Percentiles rank a stretch among this genome's conserved stretches.
These are phyloP conservation scores for Backusella macrospora DNA, from an alignment of 192 early-diverging fungal genomes.

Conservation along the genomic window DNA sequence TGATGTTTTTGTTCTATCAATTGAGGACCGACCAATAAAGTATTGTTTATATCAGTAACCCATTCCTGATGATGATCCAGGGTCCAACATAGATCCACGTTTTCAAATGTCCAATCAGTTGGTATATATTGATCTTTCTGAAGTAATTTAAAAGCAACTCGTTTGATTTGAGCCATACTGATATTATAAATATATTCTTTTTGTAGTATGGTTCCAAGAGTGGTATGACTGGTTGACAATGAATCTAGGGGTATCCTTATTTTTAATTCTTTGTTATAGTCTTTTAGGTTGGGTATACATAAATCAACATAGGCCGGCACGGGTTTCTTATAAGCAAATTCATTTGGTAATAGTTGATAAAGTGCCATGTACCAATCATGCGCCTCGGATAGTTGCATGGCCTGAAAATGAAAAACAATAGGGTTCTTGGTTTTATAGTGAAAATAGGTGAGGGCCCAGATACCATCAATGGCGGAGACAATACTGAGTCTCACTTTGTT, in stretches of 20 bases:
- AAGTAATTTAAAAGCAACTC: not conserved
- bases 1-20: slow-evolving; percentile 14
- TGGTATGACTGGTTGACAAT: not conserved
- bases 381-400: not conserved
- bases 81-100: not conserved
- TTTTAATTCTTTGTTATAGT: not conserved
- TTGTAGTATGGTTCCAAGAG: not conserved
- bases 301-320: slow-evolving; percentile 11
- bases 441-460: slow-evolving; percentile 9
- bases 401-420: slow-evolving; percentile 12
- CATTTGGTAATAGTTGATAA: not conserved
- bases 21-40: slow-evolving; percentile 11
- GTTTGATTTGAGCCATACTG: not conserved
- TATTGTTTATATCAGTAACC: slow-evolving; percentile 1
- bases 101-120: not conserved
- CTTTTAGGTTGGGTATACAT: not conserved
- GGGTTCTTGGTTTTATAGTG: not conserved
- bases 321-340: not conserved
- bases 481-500: not conserved
- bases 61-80: slow-evolving; percentile 10
- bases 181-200: not conserved
- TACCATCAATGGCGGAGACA: not conserved
- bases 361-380: slow-evolving; percentile 13
- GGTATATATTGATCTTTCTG: not conserved
- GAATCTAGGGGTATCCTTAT: slow-evolving; percentile 1